Evolutionary conservation across 495 filamentous ascomycete species (phyloP).

Genomic region (Chlorociboria aeruginascens): DNA sequence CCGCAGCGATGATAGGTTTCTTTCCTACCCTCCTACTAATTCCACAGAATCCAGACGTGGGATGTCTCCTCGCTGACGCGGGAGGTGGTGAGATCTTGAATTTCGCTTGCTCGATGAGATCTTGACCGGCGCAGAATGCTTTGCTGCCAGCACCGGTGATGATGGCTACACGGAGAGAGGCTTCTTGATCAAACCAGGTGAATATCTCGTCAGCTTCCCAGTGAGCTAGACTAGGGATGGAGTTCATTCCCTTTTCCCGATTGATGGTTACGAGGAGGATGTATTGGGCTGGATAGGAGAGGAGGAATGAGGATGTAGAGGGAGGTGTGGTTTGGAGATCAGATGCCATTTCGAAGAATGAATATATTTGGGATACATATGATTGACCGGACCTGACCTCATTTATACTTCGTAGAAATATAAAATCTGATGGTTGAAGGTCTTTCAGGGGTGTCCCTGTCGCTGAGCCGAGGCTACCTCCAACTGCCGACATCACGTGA

Average conservation of each 20-base stretch:
- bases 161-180: conserved; percentile 41
- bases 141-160: conserved; percentile 40
- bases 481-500: not conserved
- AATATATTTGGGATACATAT: not conserved
- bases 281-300: conserved; percentile 43
- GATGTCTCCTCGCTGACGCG: conserved; percentile 5
- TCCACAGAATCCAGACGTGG: conserved; percentile 31
- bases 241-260: conserved; percentile 47
- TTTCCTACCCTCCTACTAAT: conserved; percentile 38
- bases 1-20: conserved; percentile 68
- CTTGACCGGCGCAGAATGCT: conserved; percentile 48
- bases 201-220: conserved; percentile 38
- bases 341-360: not conserved
- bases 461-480: not conserved
- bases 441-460: not conserved
- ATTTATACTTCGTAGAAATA: too few relatives aligned
- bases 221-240: conserved; percentile 21
- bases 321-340: not conserved
- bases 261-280: conserved; percentile 53
- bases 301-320: conserved; percentile 14
- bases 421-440: not conserved
- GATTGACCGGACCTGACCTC: not conserved
- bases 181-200: conserved; percentile 47
- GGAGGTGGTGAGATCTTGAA: conserved; percentile 2
- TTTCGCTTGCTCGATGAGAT: conserved; percentile 33